These are phyloP conservation scores for Exophiala mesophila DNA, from an alignment of 2,329 filamentous ascomycete species.

Conservation along the genomic window DNA sequence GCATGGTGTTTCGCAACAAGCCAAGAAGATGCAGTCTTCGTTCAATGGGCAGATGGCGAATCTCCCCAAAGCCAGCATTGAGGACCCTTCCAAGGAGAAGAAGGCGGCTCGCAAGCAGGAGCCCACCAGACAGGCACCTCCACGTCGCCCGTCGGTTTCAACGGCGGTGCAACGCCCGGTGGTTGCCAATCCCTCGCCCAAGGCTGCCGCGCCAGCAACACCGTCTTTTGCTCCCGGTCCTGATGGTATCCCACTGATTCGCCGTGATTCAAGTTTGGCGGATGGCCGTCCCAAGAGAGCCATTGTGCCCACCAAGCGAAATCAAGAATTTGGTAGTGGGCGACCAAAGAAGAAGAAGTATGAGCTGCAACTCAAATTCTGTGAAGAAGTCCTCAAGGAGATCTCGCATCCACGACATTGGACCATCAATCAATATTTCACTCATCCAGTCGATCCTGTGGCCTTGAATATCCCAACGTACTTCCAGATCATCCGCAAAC, in stretches of 20 bases:
- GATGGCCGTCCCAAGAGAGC: slow-evolving; percentile 86
- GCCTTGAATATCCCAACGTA: slow-evolving; percentile 91
- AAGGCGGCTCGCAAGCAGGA: slow-evolving; percentile 43
- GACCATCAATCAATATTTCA: slow-evolving; percentile 66
- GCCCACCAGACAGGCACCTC: slow-evolving; percentile 38
- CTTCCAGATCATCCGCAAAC: slow-evolving; percentile 89
- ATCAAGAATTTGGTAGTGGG: slow-evolving; percentile 77
- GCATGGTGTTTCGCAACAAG: slow-evolving; percentile 67
- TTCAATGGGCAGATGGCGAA: slow-evolving; percentile 58
- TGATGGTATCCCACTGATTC: slow-evolving; percentile 73
- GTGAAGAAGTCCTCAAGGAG: slow-evolving; percentile 74
- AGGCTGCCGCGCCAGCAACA: slow-evolving; percentile 40
- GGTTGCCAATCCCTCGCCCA: slow-evolving; percentile 42
- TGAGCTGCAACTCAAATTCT: slow-evolving; percentile 84
- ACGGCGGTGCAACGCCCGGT: slow-evolving; percentile 18
- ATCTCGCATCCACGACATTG: slow-evolving; percentile 69
- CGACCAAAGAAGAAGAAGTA: slow-evolving; percentile 89
- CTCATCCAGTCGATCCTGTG: slow-evolving; percentile 83
- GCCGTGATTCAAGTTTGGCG: slow-evolving; percentile 73
- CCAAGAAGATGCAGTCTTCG: slow-evolving; percentile 55
- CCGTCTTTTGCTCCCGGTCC: slow-evolving; percentile 70
- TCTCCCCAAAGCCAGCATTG: slow-evolving; percentile 52
- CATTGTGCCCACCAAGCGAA: slow-evolving; percentile 88
- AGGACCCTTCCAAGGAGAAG: slow-evolving; percentile 60
- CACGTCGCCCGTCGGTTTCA: slow-evolving; percentile 46